These are phyloP conservation scores for Spergularia marina DNA, from an alignment of 148 eudicot species.

Conservation along the genomic window DNA sequence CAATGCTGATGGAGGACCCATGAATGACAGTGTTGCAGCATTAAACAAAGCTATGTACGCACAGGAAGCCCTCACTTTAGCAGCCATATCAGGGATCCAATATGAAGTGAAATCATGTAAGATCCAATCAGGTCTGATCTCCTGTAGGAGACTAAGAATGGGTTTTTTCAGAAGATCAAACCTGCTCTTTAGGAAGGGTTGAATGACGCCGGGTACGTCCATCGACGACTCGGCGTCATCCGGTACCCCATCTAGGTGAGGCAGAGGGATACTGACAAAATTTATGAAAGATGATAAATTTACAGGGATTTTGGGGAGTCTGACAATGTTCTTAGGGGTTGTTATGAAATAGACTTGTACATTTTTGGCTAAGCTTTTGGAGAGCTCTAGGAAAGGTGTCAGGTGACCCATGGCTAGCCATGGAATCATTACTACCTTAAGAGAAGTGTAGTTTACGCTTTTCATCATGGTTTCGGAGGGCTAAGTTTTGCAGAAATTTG, in stretches of 20 bases:
- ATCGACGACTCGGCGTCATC: slow-evolving; percentile 59
- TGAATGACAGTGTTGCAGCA: slow-evolving; percentile 50
- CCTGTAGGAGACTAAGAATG: slow-evolving; percentile 31
- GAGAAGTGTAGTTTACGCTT: slow-evolving; percentile 7
- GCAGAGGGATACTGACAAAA: slow-evolving; percentile 39
- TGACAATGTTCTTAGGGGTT: slow-evolving; percentile 56
- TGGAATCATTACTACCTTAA: slow-evolving; percentile 66
- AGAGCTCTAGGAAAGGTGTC: slow-evolving; percentile 52
- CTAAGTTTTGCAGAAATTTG: neutral
- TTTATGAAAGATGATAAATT: slow-evolving; percentile 29
- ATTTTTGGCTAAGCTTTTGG: slow-evolving; percentile 48
- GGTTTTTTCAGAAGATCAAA: slow-evolving; percentile 41
- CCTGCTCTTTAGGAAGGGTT: slow-evolving; percentile 46
- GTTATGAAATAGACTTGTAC: slow-evolving; percentile 48
- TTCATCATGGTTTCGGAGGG: slow-evolving; percentile 15
- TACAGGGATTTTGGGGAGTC: slow-evolving; percentile 45
- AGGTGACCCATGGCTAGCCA: slow-evolving; percentile 83
- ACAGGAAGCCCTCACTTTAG: slow-evolving; percentile 28
- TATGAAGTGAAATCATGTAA: slow-evolving; percentile 62
- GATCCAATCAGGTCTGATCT: slow-evolving; percentile 51
- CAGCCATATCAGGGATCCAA: slow-evolving; percentile 52
- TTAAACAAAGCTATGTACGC: slow-evolving; percentile 54
- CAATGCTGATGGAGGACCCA: slow-evolving; percentile 43
- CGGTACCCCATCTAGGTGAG: slow-evolving; percentile 38
- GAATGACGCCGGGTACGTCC: slow-evolving; percentile 49